These are phyloP conservation scores for Beta lomatogona DNA, from an alignment of 179 eudicot species.

Conservation along the genomic window DNA sequence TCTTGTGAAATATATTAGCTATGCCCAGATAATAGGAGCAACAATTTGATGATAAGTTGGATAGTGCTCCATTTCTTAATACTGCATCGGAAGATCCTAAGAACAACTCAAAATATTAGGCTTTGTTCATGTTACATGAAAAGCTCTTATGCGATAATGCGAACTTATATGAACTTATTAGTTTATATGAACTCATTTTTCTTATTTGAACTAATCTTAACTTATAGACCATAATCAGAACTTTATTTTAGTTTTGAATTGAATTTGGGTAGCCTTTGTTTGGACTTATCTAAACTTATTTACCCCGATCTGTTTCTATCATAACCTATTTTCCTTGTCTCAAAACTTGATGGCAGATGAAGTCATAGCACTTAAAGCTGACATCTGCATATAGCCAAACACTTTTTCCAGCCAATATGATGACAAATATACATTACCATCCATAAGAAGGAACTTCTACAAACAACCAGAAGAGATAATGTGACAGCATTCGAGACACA, in stretches of 20 bases:
- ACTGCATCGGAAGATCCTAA: neutral
- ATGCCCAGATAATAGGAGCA: too few relatives aligned
- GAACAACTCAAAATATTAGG: neutral
- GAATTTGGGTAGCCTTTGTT: too few relatives aligned
- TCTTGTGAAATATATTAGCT: neutral
- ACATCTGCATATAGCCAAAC: neutral
- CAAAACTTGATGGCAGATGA: neutral
- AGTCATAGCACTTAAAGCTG: neutral
- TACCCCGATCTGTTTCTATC: neutral
- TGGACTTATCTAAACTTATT: neutral
- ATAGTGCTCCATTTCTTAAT: neutral
- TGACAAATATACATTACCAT: neutral
- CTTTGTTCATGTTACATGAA: neutral
- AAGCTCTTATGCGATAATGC: too few relatives aligned
- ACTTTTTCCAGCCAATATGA: neutral
- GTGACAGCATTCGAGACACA: neutral
- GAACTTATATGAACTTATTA: too few relatives aligned
- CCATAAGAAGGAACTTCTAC: neutral
- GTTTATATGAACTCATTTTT: too few relatives aligned
- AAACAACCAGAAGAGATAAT: neutral
- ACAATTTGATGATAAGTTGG: neutral
- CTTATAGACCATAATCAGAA: too few relatives aligned
- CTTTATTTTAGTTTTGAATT: too few relatives aligned
- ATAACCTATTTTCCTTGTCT: neutral
- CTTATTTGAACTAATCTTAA: too few relatives aligned